Evolutionary conservation across 2,329 filamentous ascomycete species (phyloP).

Genomic region (Graphilbum fragrans): DNA sequence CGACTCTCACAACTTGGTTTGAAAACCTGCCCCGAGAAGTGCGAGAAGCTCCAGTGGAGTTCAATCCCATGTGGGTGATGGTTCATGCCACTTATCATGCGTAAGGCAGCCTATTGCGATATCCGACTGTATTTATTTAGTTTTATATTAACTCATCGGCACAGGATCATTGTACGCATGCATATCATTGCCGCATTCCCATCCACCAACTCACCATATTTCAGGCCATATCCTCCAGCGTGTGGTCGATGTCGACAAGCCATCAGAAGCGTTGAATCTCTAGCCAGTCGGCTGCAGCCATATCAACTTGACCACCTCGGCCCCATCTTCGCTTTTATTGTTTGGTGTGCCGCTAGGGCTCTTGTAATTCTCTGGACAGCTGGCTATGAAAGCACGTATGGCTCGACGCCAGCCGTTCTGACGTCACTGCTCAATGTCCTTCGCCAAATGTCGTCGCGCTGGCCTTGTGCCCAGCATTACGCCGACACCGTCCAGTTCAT

Average conservation of each 20-base stretch:
- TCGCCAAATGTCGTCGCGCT: slow-evolving; percentile 2
- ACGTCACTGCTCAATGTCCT: slow-evolving; percentile 3
- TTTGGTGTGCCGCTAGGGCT: slow-evolving; percentile 6
- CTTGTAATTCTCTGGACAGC: slow-evolving; percentile 7
- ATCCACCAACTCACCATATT: slow-evolving; percentile 6
- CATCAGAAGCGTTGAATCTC: slow-evolving; percentile 1
- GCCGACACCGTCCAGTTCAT: slow-evolving; percentile 8
- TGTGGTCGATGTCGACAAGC: slow-evolving; percentile 4
- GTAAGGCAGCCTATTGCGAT: slow-evolving; percentile 5
- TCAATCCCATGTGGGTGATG: slow-evolving; percentile 4
- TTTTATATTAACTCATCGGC: too few relatives aligned
- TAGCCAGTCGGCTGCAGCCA: slow-evolving; percentile 1
- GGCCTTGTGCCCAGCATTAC: slow-evolving; percentile 7
- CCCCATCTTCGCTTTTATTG: slow-evolving; percentile 7
- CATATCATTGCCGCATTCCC: slow-evolving; percentile 8
- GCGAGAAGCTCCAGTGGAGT: neutral
- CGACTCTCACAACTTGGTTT: slow-evolving; percentile 3
- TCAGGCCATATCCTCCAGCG: slow-evolving; percentile 5
- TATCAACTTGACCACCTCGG: slow-evolving; percentile 2
- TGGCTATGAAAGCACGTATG: neutral
- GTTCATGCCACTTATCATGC: neutral
- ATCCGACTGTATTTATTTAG: neutral
- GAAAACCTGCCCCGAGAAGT: slow-evolving; percentile 5
- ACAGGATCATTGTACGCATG: slow-evolving; percentile 6
- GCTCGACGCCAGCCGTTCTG: slow-evolving; percentile 1